phyloP scores from a whole-genome alignment of 2,329 filamentous ascomycete genomes.

The Chaetomium olivaceum region DNA sequence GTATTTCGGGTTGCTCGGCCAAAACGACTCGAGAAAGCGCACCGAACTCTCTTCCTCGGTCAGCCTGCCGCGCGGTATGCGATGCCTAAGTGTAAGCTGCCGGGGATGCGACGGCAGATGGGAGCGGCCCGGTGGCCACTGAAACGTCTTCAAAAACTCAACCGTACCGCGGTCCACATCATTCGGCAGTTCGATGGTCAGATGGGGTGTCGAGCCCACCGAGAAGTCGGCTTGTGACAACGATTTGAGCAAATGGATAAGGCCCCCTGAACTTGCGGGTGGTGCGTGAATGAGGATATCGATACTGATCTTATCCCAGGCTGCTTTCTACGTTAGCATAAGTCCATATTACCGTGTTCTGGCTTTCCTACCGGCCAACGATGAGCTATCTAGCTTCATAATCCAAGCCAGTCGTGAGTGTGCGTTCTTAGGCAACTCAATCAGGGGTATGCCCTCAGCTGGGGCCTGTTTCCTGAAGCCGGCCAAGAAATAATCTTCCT shows the following conservation, averaged over 20 bases:
- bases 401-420: slow-evolving; percentile 73
- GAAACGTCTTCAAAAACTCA: slow-evolving; percentile 62
- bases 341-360: slow-evolving; percentile 7
- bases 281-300: slow-evolving; percentile 83
- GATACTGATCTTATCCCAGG: slow-evolving; percentile 75
- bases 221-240: slow-evolving; percentile 74
- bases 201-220: slow-evolving; percentile 65
- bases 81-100: slow-evolving; percentile 70
- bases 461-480: slow-evolving; percentile 59
- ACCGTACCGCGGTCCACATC: slow-evolving; percentile 66
- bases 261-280: slow-evolving; percentile 67
- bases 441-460: slow-evolving; percentile 59
- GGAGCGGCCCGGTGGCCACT: slow-evolving; percentile 61
- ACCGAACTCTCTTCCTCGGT: slow-evolving; percentile 70
- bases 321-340: slow-evolving; percentile 42
- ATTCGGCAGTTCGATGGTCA: slow-evolving; percentile 82
- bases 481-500: slow-evolving; percentile 68
- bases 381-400: slow-evolving; percentile 70
- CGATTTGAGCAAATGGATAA: slow-evolving; percentile 76
- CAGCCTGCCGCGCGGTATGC: slow-evolving; percentile 62
- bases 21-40: slow-evolving; percentile 84
- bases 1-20: slow-evolving; percentile 63
- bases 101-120: slow-evolving; percentile 46
- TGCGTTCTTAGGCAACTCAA: slow-evolving; percentile 69
- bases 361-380: slow-evolving; percentile 59